Conservation (phyloP, 371 early-diverging fungal species). For the Catenaria anguillulae region DNA sequence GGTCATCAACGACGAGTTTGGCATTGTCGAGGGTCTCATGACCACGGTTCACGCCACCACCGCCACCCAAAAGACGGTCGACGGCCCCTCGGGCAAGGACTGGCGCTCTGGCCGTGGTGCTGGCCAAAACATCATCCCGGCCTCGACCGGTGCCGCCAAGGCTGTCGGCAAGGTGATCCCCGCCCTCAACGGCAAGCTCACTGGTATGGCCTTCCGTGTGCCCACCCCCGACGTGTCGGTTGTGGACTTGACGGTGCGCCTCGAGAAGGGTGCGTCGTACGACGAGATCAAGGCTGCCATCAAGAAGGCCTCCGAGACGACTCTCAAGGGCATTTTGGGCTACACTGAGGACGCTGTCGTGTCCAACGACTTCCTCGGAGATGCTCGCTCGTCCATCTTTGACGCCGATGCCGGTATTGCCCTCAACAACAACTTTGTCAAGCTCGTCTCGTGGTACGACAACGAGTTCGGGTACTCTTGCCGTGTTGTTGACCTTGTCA, state of each 20-base stretch:
- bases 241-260: conserved; percentile 92
- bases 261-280: conserved; percentile 77
- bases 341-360: conserved; percentile 97
- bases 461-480: conserved; percentile 88
- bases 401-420: conserved; percentile 97
- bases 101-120: conserved; percentile 96
- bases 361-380: conserved; percentile 91
- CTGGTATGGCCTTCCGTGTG: conserved; percentile 98
- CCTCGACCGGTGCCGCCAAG: conserved; percentile 98
- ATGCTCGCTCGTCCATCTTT: conserved; percentile 80
- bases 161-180: conserved; percentile 99
- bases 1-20: conserved; percentile 87
- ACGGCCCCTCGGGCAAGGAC: conserved; percentile 95
- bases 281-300: conserved; percentile 73
- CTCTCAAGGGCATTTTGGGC: conserved; percentile 84
- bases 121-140: conserved; percentile 97
- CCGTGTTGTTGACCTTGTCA: conserved; percentile 80
- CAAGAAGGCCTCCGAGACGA: conserved; percentile 62
- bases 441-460: conserved; percentile 95
- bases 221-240: conserved; percentile 96
- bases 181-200: conserved; percentile 87
- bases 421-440: conserved; percentile 92
- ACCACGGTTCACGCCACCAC: conserved; percentile 98
- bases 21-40: conserved; percentile 81
- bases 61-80: conserved; percentile 99